A percentile compares a stretch with the other conserved stretches of the same genome.
These are phyloP conservation scores for Adansonia rubrostipa DNA, from an alignment of 441 rosid genomes.

Conservation along the genomic window DNA sequence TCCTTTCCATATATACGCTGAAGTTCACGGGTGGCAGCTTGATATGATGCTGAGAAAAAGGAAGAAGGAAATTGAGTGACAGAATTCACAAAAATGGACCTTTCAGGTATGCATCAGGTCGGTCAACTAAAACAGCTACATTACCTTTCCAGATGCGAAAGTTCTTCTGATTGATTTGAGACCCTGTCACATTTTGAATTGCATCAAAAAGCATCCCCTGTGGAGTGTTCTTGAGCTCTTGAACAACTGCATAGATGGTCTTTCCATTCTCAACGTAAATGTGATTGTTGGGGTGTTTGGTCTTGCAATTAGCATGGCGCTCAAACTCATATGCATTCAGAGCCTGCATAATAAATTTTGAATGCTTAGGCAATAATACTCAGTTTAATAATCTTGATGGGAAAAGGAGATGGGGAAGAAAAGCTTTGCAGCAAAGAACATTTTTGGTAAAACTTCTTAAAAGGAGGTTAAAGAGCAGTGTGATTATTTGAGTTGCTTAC, in stretches of 20 bases:
- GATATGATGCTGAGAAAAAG: conserved; percentile 47
- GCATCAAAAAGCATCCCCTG: conserved; percentile 48
- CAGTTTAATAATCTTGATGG: background rate
- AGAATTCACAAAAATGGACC: conserved; percentile 12
- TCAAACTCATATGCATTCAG: conserved; percentile 57
- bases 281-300: conserved; percentile 60
- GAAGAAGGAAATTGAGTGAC: conserved; percentile 20
- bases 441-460: background rate
- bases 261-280: conserved; percentile 56
- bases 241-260: conserved; percentile 54
- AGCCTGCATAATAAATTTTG: conserved; percentile 40
- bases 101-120: background rate
- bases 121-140: background rate
- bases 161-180: conserved; percentile 50
- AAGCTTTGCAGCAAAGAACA: background rate
- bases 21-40: conserved; percentile 55
- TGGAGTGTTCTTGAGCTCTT: conserved; percentile 53
- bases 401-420: background rate
- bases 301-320: conserved; percentile 59
- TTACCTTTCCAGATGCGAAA: conserved; percentile 52
- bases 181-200: conserved; percentile 46
- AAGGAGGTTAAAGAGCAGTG: background rate
- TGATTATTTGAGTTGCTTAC: too few species aligned
- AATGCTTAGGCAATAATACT: conserved; percentile 13
- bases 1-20: conserved; percentile 55